These are phyloP conservation scores for Fusarium sp. DNA, from an alignment of 2,329 filamentous ascomycete genomes.

Conservation along the genomic window DNA sequence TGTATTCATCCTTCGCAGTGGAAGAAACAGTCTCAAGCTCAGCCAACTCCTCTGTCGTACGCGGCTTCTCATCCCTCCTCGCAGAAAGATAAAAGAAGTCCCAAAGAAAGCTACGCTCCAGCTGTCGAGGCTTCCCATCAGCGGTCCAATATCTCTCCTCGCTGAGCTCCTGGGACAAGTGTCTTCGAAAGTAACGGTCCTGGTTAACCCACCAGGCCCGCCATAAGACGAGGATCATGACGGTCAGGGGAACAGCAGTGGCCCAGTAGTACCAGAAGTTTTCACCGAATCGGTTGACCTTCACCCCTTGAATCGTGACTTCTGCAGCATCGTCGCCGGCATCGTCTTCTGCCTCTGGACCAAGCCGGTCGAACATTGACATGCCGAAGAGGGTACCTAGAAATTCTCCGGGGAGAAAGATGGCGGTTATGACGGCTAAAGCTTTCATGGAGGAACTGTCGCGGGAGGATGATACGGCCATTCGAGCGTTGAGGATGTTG, in stretches of 20 bases:
- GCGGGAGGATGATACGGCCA: slow-evolving; percentile 54
- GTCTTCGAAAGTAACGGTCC: slow-evolving; percentile 59
- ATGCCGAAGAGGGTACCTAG: slow-evolving; percentile 60
- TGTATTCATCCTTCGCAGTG: slow-evolving; percentile 22
- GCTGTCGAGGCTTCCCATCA: slow-evolving; percentile 55
- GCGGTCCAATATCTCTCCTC: slow-evolving; percentile 61
- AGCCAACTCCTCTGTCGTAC: slow-evolving; percentile 24
- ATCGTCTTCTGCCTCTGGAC: slow-evolving; percentile 48
- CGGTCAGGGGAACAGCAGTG: slow-evolving; percentile 56
- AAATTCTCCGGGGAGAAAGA: slow-evolving; percentile 61
- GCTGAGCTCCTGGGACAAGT: slow-evolving; percentile 59
- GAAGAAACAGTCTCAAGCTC: slow-evolving; percentile 38
- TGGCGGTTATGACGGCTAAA: slow-evolving; percentile 59
- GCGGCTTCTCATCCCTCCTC: slow-evolving; percentile 47
- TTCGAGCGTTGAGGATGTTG: slow-evolving; percentile 57
- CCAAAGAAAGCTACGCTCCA: slow-evolving; percentile 56
- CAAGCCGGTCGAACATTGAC: slow-evolving; percentile 61
- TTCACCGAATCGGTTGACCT: slow-evolving; percentile 49
- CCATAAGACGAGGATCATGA: slow-evolving; percentile 56
- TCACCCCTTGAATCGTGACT: slow-evolving; percentile 12
- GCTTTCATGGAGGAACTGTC: slow-evolving; percentile 62
- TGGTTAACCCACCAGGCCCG: slow-evolving; percentile 61
- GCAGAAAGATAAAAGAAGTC: slow-evolving; percentile 58
- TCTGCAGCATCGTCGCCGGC: neutral
- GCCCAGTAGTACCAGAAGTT: slow-evolving; percentile 61